These are phyloP conservation scores for Dalbergia cochinchinensis DNA, from an alignment of 306 rosid species.

Conservation along the genomic window DNA sequence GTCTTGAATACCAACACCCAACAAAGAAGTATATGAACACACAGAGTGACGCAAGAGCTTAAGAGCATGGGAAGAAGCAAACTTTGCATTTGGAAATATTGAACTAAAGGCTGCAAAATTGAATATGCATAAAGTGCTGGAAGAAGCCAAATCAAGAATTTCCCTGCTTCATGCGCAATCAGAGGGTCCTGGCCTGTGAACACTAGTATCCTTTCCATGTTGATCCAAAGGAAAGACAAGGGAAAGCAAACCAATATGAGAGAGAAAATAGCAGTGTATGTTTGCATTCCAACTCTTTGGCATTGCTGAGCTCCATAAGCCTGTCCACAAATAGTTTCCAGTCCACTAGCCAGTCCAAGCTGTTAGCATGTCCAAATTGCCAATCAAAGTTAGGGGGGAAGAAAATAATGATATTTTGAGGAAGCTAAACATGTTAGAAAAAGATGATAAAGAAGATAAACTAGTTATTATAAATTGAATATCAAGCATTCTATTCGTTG, in stretches of 20 bases:
- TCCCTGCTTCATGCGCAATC: conserved; percentile 75
- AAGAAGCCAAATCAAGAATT: conserved; percentile 65
- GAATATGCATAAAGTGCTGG: conserved; percentile 80
- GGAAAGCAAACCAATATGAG: conserved; percentile 67
- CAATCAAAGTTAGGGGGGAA: no score
- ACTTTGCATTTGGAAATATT: conserved; percentile 78
- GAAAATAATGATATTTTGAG: no score
- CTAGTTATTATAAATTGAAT: no score
- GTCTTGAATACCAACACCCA: conserved; percentile 82
- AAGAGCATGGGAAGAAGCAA: conserved; percentile 69
- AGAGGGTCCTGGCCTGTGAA: conserved; percentile 81
- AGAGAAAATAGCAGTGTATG: conserved; percentile 71
- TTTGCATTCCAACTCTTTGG: conserved; percentile 58
- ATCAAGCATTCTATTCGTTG: no score
- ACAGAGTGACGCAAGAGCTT: conserved; percentile 56
- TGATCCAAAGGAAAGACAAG: conserved; percentile 63
- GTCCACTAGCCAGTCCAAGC: conserved; percentile 75
- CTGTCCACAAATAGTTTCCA: conserved; percentile 74
- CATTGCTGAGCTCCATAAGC: conserved; percentile 77
- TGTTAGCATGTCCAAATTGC: conserved; percentile 37
- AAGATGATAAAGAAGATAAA: no score
- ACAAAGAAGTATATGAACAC: conserved; percentile 68
- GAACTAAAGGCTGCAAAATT: conserved; percentile 64
- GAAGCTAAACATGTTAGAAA: no score
- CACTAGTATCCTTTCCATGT: conserved; percentile 64